These are phyloP conservation scores for Scopulariopsis brevicaulis DNA, from an alignment of 2,329 filamentous ascomycete species.

Conservation along the genomic window DNA sequence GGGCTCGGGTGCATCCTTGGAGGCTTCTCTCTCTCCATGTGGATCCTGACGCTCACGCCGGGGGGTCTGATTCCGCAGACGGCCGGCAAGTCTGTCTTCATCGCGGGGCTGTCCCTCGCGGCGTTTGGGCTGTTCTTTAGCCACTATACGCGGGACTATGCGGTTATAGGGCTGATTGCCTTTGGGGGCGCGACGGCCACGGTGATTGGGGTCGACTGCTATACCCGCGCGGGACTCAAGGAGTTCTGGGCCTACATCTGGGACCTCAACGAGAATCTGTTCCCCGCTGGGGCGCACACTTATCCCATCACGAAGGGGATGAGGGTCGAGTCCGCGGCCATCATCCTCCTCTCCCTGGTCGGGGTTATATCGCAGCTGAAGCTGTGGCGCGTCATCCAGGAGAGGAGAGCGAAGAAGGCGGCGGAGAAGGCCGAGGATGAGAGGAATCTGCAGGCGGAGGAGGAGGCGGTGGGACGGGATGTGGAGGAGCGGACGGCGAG, in stretches of 20 bases:
- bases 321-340: conserved; percentile 69
- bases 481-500: conserved; percentile 50
- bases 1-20: conserved; percentile 76
- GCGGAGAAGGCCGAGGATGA: conserved; percentile 36
- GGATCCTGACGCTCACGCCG: conserved; percentile 67
- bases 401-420: conserved; percentile 42
- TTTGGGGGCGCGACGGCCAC: conserved; percentile 72
- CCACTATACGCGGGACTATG: conserved; percentile 66
- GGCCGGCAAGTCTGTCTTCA: conserved; percentile 60
- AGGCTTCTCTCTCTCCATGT: conserved; percentile 81
- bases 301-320: conserved; percentile 85
- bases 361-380: conserved; percentile 78
- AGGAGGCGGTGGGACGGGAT: conserved; percentile 58
- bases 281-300: conserved; percentile 63
- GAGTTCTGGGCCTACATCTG: conserved; percentile 96
- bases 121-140: conserved; percentile 69
- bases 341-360: conserved; percentile 61
- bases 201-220: conserved; percentile 82
- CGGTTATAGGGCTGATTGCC: conserved; percentile 63
- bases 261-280: conserved; percentile 67
- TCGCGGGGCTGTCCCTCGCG: conserved; percentile 56
- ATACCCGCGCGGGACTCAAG: conserved; percentile 79
- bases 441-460: conserved; percentile 47
- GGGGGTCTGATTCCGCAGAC: conserved; percentile 61
- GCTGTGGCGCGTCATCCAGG: conserved; percentile 71